A percentile compares a stretch with the other conserved stretches of the same genome.
phyloP scores from a whole-genome alignment of 2,329 filamentous ascomycete genomes.

The Stachybotrys chlorohalonatus region DNA sequence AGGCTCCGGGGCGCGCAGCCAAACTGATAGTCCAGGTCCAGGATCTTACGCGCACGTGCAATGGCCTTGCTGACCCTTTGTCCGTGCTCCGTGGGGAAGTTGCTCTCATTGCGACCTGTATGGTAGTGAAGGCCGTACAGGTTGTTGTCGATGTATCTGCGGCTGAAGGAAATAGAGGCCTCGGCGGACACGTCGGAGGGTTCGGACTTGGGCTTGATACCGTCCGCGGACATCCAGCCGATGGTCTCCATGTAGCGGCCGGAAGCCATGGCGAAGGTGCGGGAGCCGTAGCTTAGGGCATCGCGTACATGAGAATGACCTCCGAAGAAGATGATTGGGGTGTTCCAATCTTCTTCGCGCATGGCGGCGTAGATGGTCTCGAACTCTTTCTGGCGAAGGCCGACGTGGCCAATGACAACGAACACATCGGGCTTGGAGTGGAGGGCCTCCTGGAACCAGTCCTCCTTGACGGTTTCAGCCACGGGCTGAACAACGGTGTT shows the following conservation, averaged over 20 bases:
- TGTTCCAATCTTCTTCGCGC: conserved; percentile 65
- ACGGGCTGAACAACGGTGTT: conserved; percentile 81
- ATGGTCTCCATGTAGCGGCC: conserved; percentile 93
- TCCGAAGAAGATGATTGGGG: conserved; percentile 84
- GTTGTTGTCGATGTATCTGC: conserved; percentile 92
- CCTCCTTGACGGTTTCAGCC: conserved; percentile 67
- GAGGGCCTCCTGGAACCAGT: conserved; percentile 84
- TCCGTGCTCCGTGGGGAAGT: conserved; percentile 70
- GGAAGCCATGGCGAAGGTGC: conserved; percentile 71
- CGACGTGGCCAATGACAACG: conserved; percentile 77
- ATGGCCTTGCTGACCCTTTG: conserved; percentile 65
- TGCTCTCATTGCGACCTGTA: conserved; percentile 58
- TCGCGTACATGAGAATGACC: conserved; percentile 88
- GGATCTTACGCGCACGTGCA: conserved; percentile 53
- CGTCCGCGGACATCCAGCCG: conserved; percentile 82
- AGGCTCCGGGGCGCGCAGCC: conserved; percentile 77
- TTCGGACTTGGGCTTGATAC: conserved; percentile 28
- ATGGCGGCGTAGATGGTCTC: conserved; percentile 70
- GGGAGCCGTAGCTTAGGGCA: conserved; percentile 68
- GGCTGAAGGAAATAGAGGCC: conserved; percentile 50
- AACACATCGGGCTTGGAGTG: conserved; percentile 82
- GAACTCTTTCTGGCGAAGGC: conserved; percentile 72
- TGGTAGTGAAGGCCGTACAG: conserved; percentile 77
- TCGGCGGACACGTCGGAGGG: conserved; percentile 21
- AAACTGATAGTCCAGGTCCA: conserved; percentile 63